phyloP scores from a whole-genome alignment of 2,329 filamentous ascomycete species.

The Pyricularia pennisetigena region DNA sequence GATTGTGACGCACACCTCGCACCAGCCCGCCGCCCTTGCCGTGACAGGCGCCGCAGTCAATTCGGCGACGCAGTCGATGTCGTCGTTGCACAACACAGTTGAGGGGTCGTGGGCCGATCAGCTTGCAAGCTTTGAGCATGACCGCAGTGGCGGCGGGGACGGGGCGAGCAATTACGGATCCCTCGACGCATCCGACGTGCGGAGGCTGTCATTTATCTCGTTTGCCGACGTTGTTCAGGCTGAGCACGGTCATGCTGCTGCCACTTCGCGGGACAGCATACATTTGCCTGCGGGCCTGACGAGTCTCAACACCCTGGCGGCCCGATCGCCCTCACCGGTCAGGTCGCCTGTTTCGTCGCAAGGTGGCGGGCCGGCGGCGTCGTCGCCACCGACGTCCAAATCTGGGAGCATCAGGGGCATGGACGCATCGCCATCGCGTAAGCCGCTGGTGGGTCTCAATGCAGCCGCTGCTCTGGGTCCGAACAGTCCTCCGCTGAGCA shows the following conservation, averaged over 20 bases:
- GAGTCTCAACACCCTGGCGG: constrained; percentile 39
- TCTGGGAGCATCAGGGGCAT: constrained; percentile 63
- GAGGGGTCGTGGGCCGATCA: constrained; percentile 41
- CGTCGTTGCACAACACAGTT: neutral
- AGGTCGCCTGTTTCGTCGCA: constrained; percentile 70
- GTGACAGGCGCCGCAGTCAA: constrained; percentile 41
- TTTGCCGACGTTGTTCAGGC: constrained; percentile 92
- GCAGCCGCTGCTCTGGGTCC: neutral
- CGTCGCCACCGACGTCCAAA: constrained; percentile 68
- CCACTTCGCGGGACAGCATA: constrained; percentile 55
- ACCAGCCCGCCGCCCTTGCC: constrained; percentile 66
- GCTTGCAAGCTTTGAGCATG: constrained; percentile 22
- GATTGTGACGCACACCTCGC: constrained; percentile 78
- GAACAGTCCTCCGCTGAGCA: constrained; percentile 46
- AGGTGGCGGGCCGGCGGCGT: constrained; percentile 37
- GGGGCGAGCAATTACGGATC: constrained; percentile 66
- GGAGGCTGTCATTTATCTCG: constrained; percentile 86
- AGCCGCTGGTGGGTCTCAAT: constrained; percentile 28
- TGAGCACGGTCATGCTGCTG: constrained; percentile 54
- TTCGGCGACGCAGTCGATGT: constrained; percentile 16
- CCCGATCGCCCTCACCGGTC: constrained; percentile 66
- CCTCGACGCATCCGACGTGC: constrained; percentile 67
- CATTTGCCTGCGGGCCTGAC: constrained; percentile 55
- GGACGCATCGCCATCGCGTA: constrained; percentile 57
- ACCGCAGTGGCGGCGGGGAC: constrained; percentile 28